Percentiles rank a stretch among this genome's conserved stretches.
These are phyloP conservation scores for Dictyostelium intermedium DNA, from an alignment of 78 protist species.

Conservation along the genomic window DNA sequence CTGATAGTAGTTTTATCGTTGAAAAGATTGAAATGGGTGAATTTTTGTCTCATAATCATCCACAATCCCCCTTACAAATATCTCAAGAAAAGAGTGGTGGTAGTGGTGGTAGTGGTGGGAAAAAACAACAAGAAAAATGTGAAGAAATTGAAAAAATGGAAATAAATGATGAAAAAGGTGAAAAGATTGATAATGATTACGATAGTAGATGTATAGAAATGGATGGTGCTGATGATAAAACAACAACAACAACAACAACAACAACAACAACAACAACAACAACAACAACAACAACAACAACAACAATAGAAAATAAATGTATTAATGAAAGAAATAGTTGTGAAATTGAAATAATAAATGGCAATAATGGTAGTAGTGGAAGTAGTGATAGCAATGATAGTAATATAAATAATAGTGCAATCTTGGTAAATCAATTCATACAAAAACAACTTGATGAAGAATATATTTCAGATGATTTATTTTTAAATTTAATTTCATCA, in stretches of 20 bases:
- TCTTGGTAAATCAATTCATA: not conserved
- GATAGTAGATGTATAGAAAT: not conserved
- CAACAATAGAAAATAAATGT: too few relatives aligned
- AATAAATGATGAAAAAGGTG: not conserved
- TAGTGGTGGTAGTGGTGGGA: not conserved
- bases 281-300: not conserved
- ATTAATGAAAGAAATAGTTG: too few relatives aligned
- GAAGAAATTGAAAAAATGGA: not conserved
- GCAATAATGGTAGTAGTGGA: not conserved
- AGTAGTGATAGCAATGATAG: not conserved
- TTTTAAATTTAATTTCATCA: not conserved
- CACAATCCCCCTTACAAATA: not conserved
- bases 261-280: too few relatives aligned
- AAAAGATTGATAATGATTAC: not conserved
- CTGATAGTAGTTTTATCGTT: not conserved
- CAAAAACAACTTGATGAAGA: not conserved
- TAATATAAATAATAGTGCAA: not conserved
- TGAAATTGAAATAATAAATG: not conserved
- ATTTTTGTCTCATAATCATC: constrained; percentile 17
- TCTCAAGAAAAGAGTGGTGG: too few relatives aligned
- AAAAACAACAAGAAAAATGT: not conserved
- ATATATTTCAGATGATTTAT: not conserved
- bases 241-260: not conserved
- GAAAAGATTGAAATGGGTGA: constrained; percentile 57
- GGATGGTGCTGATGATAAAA: not conserved